These are phyloP conservation scores for Suillus variegatus DNA, from an alignment of 768 basidiomycete genomes.

Conservation along the genomic window DNA sequence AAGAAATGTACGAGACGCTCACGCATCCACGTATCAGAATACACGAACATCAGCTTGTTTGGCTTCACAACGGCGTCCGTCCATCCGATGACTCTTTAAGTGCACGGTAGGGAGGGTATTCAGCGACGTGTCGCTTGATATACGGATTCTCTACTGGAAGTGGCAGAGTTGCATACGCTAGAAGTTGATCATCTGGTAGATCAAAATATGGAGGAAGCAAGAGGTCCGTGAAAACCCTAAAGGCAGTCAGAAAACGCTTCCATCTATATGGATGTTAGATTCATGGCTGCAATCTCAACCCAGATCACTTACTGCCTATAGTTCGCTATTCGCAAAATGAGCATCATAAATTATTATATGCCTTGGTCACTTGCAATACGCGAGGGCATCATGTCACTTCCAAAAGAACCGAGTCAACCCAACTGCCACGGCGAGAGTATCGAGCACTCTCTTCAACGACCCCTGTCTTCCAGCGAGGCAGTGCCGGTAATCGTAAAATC, in stretches of 20 bases:
- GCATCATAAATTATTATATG: not conserved
- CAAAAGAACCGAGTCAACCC: constrained; percentile 37
- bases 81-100: not conserved
- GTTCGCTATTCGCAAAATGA: constrained; percentile 6
- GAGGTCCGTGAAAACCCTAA: constrained; percentile 39
- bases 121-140: constrained; percentile 33
- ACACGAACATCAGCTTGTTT: not conserved
- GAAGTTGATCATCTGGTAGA: constrained; percentile 23
- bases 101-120: not conserved
- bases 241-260: constrained; percentile 36
- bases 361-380: constrained; percentile 32
- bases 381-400: constrained; percentile 48
- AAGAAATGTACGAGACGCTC: not conserved
- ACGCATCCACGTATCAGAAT: not conserved
- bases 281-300: not conserved
- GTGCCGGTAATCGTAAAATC: not conserved
- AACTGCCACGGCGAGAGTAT: constrained; percentile 17
- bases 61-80: not conserved
- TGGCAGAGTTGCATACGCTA: constrained; percentile 39
- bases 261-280: constrained; percentile 17
- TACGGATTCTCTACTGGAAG: constrained; percentile 44
- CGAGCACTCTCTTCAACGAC: constrained; percentile 13
- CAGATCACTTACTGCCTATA: constrained; percentile 7
- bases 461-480: not conserved
- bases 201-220: constrained; percentile 28